phyloP scores from a whole-genome alignment of 2,329 filamentous ascomycete genomes.

The Apiospora aurea region DNA sequence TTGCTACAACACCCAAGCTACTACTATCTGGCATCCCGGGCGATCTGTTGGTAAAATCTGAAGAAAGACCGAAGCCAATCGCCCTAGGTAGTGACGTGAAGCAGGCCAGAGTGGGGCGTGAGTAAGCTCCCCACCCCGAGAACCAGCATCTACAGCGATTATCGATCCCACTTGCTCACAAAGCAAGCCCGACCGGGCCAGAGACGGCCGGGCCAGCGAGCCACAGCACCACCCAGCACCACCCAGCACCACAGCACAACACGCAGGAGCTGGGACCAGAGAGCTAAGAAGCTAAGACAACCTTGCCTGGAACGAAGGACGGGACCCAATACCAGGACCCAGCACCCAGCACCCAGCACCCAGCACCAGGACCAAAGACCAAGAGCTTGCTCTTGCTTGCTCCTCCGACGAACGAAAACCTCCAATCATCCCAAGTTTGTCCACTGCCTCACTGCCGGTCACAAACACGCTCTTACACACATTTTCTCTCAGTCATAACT shows the following conservation, averaged over 20 bases:
- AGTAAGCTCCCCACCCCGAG: conserved; percentile 23
- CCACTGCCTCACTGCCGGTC: neutral
- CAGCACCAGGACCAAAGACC: neutral
- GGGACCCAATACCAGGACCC: no score
- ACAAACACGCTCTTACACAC: conserved; percentile 18
- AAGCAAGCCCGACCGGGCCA: conserved; percentile 6
- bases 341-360: no score
- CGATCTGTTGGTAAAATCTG: conserved; percentile 21
- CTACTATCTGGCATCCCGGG: conserved; percentile 2
- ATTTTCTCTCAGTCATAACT: conserved; percentile 8
- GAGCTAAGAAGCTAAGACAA: neutral
- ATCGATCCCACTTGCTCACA: conserved; percentile 11
- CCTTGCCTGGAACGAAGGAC: neutral
- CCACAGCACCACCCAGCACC: no score
- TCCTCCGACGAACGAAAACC: conserved; percentile 16
- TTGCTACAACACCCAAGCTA: neutral
- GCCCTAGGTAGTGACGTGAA: conserved; percentile 19
- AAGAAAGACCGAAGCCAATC: conserved; percentile 20
- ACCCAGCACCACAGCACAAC: neutral
- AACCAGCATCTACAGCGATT: conserved; percentile 13
- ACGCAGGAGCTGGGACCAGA: neutral
- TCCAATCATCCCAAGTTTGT: conserved; percentile 10
- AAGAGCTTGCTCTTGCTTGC: neutral
- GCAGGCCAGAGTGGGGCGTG: conserved; percentile 8
- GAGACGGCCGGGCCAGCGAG: neutral